Base-by-base conservation (phyloP, 352 stramenopile species). In the Phytophthora boehmeriae region DNA sequence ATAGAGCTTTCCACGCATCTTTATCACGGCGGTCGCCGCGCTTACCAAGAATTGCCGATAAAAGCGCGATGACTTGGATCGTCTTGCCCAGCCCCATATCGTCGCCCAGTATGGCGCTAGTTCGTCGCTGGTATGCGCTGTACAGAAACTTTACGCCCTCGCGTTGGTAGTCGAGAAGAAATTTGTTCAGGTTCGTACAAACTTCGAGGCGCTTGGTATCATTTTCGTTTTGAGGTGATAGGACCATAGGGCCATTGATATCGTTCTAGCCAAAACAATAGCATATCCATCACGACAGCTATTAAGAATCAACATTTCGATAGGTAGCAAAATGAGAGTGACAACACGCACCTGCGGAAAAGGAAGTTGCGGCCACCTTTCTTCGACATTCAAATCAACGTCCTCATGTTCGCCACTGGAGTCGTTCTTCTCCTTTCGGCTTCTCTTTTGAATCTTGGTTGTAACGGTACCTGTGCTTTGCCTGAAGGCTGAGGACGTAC, bases 1-100 rank as follows among this genome's bases (percentile, higher is more conserved):
- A 90, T 43, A 99, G 83, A 36, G 93, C 83, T 53, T 82, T 98
- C 71, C 99, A 90, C n/a, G 91, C 87, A 5, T 98, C 93, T 38
- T 98, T 96, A 66, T 99, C 93, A 3, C 98, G 76, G 50, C 96
- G 93, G 27, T 97, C 95, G 25, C 96, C 97, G 23, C 82, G 75
- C 51, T 98, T 98, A 54, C 93, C 86, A 10, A 98, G 67, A 22
- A 96, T 88, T 20, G 86, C 92, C 4, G 98, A 81, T 19, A 99
- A 53, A 43, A 97, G 87, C 23, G 90, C 75, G 20, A 98, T 93
- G 16, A 95, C 88, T 66, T 99, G 98, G 48, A 97, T 89, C 8
- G 95, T 98, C 66, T 98, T 97, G 6, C 91, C 91, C 0, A 98
- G 77, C 4, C 90, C 97, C 97, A 99, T 99, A 64, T 99, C 98